Conservation (phyloP, 2,329 filamentous ascomycete species). For the Graphium sp. region DNA sequence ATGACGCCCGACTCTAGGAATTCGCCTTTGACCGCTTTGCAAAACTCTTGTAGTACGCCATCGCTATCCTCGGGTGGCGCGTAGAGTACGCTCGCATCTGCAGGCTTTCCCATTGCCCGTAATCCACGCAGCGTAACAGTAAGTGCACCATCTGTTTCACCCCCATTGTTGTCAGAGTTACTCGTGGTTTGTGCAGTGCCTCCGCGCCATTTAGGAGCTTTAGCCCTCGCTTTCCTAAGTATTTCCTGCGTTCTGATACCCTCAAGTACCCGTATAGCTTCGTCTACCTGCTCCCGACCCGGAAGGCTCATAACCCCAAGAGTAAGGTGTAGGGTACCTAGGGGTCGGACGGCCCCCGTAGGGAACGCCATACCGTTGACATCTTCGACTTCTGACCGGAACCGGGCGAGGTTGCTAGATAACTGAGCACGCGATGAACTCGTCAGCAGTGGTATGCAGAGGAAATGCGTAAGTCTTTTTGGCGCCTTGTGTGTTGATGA, state of each 20-base stretch:
- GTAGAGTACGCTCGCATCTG: slow-evolving; percentile 47
- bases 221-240: slow-evolving; percentile 13
- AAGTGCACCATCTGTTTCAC: slow-evolving; percentile 11
- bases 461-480: slow-evolving; percentile 54
- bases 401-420: slow-evolving; percentile 39
- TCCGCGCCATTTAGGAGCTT: slow-evolving; percentile 4
- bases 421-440: slow-evolving; percentile 45
- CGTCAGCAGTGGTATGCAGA: slow-evolving; percentile 59
- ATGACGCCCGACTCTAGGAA: slow-evolving; percentile 43
- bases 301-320: slow-evolving; percentile 70
- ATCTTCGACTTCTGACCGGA: slow-evolving; percentile 39
- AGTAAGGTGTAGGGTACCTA: slow-evolving; percentile 72
- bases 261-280: slow-evolving; percentile 21
- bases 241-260: slow-evolving; percentile 20
- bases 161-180: too few species aligned
- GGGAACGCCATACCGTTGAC: slow-evolving; percentile 34
- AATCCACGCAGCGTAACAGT: slow-evolving; percentile 35
- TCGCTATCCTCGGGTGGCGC: slow-evolving; percentile 37
- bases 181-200: too few species aligned
- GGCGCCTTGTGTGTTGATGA: slow-evolving; percentile 9
- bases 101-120: slow-evolving; percentile 40
- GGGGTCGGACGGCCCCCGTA: slow-evolving; percentile 50
- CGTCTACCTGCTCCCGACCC: slow-evolving; percentile 23
- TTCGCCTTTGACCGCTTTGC: slow-evolving; percentile 28
- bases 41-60: slow-evolving; percentile 36